Evolutionary conservation across 108 stramenopile species (phyloP).

Genomic region (Stephanodiscus minutulus): DNA sequence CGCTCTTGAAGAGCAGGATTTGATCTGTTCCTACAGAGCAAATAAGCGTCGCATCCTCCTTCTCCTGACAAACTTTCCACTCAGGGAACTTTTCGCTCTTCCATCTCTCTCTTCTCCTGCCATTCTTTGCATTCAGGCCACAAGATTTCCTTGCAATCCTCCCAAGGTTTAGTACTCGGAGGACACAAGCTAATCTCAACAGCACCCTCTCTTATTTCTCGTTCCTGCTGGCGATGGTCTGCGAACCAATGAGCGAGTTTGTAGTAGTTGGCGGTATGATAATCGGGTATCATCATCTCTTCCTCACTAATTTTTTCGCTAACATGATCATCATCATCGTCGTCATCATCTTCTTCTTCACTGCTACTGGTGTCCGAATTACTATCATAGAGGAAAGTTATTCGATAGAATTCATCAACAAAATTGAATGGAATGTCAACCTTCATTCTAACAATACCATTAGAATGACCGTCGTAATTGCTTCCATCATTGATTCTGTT

Average conservation of each 20-base stretch:
- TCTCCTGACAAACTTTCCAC: background rate
- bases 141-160: conserved; percentile 39
- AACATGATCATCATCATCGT: conserved; percentile 5
- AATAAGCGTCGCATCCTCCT: background rate
- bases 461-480: background rate
- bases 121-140: conserved; percentile 15
- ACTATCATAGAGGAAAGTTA: conserved; percentile 47
- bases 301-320: background rate
- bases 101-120: background rate
- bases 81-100: background rate
- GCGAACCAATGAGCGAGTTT: conserved; percentile 25
- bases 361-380: background rate
- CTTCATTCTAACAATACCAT: conserved; percentile 21
- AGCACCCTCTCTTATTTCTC: background rate
- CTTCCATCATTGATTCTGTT: background rate
- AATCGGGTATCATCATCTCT: conserved; percentile 14
- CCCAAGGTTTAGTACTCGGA: conserved; percentile 29
- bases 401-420: conserved; percentile 56
- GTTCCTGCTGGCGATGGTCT: background rate
- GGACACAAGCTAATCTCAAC: conserved; percentile 24
- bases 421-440: conserved; percentile 47
- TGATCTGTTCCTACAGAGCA: background rate
- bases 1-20: background rate
- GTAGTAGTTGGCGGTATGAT: conserved; percentile 31
- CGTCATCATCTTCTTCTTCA: background rate